Base-by-base conservation (phyloP, 345 rosid species). In the Sisymbrium altissimum region DNA sequence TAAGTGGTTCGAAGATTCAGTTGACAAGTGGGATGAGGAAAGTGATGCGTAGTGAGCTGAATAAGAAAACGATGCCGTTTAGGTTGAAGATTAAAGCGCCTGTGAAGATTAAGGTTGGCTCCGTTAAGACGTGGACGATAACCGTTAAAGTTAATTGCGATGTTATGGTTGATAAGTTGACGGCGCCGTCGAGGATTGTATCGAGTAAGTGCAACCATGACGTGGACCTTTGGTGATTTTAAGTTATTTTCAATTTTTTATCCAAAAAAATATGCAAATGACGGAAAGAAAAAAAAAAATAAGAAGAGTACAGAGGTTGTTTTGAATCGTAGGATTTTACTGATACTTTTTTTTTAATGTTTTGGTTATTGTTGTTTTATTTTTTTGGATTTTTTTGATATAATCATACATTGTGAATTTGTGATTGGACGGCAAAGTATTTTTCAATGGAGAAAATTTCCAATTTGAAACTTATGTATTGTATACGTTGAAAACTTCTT, bases 121-220 rank as follows among this genome's bases (percentile, higher is more conserved):
- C 89, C 11, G 83, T 90, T 3, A 90, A 81, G 85, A 86, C 96
- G 18, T 95, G 97, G 97, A 81, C 72, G 67, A 72, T 92, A 4
- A 80, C 84, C 52, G 88, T 85, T 23, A 90, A 90, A 7, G 69
- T 92, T 63, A 61, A 76, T 71, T 95, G 99, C 46, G 86, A 86
- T 43, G 58, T 95, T 68, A 86, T 88, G 81, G 93, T 92, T 77
- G 88, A 92, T 63, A 80, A 84, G 44, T 68, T 95, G 59, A 87
- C 93, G 77, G 76, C 84, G 32, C 67, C 70, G 40, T 84, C 93
- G 8, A 83, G 78, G 57, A 76, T 92, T 15, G 61, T 87, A 39
- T 75, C 84, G 0, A 72, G 81, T 79, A 62, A 83, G 9, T 94
- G 98, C 72, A 76, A 79, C 44, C 86, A 89, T 41, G 84, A 86